Conservation (phyloP, 768 basidiomycete species). For the Serendipita vermifera region DNA sequence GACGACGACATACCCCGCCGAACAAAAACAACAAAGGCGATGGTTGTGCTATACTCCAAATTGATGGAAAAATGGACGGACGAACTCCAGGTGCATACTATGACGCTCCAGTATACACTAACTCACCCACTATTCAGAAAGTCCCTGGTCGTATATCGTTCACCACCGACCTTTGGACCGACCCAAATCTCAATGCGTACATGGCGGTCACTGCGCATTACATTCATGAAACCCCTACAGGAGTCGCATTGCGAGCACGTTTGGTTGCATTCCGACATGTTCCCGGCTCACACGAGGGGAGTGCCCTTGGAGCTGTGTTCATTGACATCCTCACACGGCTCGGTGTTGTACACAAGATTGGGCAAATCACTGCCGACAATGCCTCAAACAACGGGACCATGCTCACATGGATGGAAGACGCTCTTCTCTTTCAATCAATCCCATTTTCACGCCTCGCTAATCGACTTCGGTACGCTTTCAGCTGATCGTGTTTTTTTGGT, state of each 20-base stretch:
- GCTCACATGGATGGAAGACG: not conserved
- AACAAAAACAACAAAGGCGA: not conserved
- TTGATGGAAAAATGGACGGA: not conserved
- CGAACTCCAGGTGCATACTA: not conserved
- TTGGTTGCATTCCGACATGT: not conserved
- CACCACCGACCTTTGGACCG: not conserved
- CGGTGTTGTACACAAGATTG: not conserved
- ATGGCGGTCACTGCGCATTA: not conserved
- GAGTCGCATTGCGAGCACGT: not conserved
- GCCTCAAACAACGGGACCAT: not conserved
- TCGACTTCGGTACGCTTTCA: not conserved
- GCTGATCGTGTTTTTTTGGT: not conserved
- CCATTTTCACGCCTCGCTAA: not conserved
- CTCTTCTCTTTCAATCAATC: not conserved
- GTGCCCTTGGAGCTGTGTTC: not conserved
- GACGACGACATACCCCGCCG: not conserved
- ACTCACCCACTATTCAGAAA: not conserved
- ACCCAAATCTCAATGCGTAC: not conserved
- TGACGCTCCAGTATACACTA: not conserved
- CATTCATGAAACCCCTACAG: not conserved
- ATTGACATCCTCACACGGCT: not conserved
- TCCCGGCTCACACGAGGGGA: not conserved
- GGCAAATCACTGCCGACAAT: not conserved
- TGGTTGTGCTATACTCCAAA: not conserved
- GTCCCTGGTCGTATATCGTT: not conserved